Base-by-base conservation (phyloP, 139 green algal species). In the Micromonas commoda region DNA sequence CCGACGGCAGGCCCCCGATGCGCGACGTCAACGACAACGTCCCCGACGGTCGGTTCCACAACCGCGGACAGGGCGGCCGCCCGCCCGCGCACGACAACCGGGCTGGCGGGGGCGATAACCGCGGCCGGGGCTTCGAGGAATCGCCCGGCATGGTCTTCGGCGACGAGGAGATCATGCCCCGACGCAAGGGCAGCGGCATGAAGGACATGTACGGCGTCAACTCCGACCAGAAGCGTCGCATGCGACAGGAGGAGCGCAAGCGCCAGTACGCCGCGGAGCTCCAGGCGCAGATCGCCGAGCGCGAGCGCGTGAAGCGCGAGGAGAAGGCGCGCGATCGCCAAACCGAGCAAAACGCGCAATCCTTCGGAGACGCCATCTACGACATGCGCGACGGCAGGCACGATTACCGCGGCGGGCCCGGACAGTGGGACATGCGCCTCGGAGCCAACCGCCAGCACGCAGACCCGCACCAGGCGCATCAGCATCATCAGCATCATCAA, bases 391-490 rank as follows among this genome's bases (percentile, higher is more conserved):
- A 45, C 66, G 35, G 66, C 23, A 51, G 5, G 23, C 66, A 73
- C 5, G 29, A 73, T 16, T 13, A 38, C 20, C 23, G 26, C 29
- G 29, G 5, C 5, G 28, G 20, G 26, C 4, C 33, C 28, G 20
- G 20, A 29, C 23, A 73, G 23, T 29, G 24, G 66, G 29, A 73
- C 20, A 5, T 16, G 66, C 5, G 26, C 28, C 66, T 4, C 24
- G 4, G 3, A 19, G 21, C 3, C 33, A 29, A 57, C 45, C 45
- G 45, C 9, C 66, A 37, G 66, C 21, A 4, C 20, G 29, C 24
- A 29, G 28, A 73, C 16, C 66, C 33, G 66, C 66, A 73, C 28
- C 66, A 35, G 66, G 28, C 33, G 66, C 66, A 35, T 26, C 66
- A 73, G 66, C n/a, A n/a, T n/a, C n/a, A n/a, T n/a, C n/a, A n/a